phyloP scores from a whole-genome alignment of 176 grass and related monocot species.

The Bonia amplexicaulis region DNA sequence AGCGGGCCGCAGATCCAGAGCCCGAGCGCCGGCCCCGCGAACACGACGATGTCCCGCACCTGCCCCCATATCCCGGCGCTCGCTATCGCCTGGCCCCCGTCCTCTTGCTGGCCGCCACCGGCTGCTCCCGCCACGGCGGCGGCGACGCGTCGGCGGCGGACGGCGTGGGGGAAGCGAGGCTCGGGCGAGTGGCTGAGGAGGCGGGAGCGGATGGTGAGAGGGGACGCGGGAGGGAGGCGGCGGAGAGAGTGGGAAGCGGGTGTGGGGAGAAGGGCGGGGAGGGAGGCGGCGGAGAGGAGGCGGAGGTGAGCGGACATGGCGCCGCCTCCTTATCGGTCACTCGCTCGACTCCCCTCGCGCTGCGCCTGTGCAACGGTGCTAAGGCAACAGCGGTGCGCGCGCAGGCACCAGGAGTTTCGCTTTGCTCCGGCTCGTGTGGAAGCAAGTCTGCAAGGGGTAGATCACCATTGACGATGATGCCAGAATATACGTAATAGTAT shows the following conservation, averaged over 20 bases:
- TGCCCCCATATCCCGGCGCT: conserved; percentile 54
- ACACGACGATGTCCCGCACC: conserved; percentile 66
- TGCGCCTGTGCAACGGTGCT: too few species aligned
- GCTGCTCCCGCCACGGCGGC: not conserved
- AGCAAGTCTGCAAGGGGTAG: too few species aligned
- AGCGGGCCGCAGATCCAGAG: conserved; percentile 84
- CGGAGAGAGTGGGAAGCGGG: not conserved
- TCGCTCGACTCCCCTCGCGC: too few species aligned
- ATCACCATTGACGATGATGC: too few species aligned
- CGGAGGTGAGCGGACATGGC: conserved; percentile 40
- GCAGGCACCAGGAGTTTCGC: too few species aligned
- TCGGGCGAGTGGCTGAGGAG: not conserved
- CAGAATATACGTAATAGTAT: too few species aligned
- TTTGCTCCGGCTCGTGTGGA: too few species aligned
- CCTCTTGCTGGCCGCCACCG: not conserved
- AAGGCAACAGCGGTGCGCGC: too few species aligned
- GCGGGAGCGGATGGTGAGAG: not conserved
- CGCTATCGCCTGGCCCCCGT: not conserved
- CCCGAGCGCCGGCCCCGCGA: conserved; percentile 67
- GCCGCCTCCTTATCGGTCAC: too few species aligned
- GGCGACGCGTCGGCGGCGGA: not conserved
- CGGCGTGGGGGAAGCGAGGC: not conserved
- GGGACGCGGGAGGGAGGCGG: not conserved
- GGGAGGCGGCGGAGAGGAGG: conserved; percentile 31
- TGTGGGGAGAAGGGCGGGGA: not conserved